Base-by-base conservation (phyloP, 805 yeast genomes). In the Hyphopichia homilentoma region DNA sequence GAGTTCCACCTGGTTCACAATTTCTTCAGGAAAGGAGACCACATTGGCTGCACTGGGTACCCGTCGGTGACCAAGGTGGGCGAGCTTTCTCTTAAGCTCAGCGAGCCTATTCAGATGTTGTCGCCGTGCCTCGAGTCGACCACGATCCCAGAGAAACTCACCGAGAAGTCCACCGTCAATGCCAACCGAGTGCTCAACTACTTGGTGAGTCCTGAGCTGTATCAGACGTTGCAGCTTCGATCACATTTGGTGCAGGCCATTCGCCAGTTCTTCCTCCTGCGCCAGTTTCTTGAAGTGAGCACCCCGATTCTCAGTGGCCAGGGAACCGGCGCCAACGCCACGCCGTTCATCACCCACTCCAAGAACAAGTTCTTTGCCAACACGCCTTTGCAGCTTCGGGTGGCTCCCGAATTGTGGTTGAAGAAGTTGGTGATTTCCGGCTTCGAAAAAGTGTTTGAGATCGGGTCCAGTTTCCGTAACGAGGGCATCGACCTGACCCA, bases 381-480 rank as follows among this genome's bases (percentile, higher is more conserved):
- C 2, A 48, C 44, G 1, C 60, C 62, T 8, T 57, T 87, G 6
- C 80, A 75, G 34, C 56, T 93, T 27, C 63, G 98, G 26, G 90
- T 93, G 2, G 97, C 98, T 0, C 98, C 98, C 0, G 98, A 90
- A 50, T 61, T 93, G 23, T 93, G 96, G 96, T 70, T 93, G 34
- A 93, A 93, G 51, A 73, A 84, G 42, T 59, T 93, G 31, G 74
- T 88, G 2, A 78, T 90, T 21, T 72, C 85, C 6, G 98, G 98
- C 2, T 77, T 89, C 48, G 95, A 89, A 44, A 77, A 75, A 43
- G 81, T 93, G 2, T 93, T 76, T 56, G 97, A 93, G 50, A 75
- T 93, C 33, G 97, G 97, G 1, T 71, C 75, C 33, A 79, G 71
- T 28, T 93, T 89, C 57, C 69, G 98, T 47, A 93, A 93, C 49